Evolutionary conservation across 225 moss, liverwort and hornwort genomes (phyloP).

Genomic region (Climacium dendroides): DNA sequence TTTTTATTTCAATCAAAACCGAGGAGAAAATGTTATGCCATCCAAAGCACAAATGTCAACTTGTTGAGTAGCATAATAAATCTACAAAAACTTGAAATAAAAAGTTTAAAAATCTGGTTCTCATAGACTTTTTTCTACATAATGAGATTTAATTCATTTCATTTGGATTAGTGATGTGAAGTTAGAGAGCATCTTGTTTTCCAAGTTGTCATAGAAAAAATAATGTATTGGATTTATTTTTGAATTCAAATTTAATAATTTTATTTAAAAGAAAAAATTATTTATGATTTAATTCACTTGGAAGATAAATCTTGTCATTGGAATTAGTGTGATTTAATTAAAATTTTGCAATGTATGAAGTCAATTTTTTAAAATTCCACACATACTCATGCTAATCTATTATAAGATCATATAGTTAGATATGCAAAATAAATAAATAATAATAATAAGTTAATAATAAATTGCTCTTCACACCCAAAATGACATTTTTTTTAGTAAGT

Average conservation of each 20-base stretch:
- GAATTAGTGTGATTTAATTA: background rate
- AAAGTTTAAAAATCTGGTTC: accelerated
- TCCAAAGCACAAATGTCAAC: background rate
- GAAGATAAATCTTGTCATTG: background rate
- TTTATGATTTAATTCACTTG: accelerated
- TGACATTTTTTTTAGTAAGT: no score
- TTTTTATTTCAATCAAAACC: background rate
- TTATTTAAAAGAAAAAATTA: background rate
- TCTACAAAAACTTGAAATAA: no score
- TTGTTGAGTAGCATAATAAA: accelerated
- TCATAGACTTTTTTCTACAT: background rate
- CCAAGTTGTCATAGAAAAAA: accelerated
- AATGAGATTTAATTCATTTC: background rate
- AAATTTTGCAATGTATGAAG: background rate
- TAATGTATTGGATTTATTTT: background rate
- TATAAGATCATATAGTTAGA: no score
- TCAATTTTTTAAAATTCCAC: background rate
- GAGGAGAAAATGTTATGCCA: background rate
- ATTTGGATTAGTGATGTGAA: background rate
- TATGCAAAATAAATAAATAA: no score
- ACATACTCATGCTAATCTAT: background rate
- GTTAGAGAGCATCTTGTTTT: background rate
- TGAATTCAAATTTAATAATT: background rate
- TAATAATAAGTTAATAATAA: no score
- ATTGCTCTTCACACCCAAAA: no score